Base-by-base conservation (phyloP, 345 rosid species). In the Brassica cretica region DNA sequence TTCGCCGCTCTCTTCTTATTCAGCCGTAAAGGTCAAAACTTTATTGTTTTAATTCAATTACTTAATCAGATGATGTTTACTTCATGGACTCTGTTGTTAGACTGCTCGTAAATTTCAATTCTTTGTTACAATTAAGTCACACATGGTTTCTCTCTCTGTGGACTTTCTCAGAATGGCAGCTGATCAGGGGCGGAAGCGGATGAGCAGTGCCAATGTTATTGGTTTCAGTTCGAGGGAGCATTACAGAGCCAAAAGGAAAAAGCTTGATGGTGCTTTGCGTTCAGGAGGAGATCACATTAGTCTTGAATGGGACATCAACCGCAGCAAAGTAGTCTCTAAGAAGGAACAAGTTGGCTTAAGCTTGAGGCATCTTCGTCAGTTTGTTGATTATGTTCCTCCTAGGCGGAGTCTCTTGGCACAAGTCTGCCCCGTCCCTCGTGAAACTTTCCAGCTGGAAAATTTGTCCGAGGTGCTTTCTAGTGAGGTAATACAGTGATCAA, bases 291-390 rank as follows among this genome's bases (percentile, higher is more conserved):
- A 90, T 78, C 92, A 85, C 64, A 88, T 93, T 73, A 87, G 85
- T 78, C 96, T 95, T 30, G 89, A 90, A 85, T 95, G 99, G 99
- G 94, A 95, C 70, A 81, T 81, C 59, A 84, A 72, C 64, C 69
- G 70, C 46, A 88, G 83, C 49, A 84, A 70, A 71, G 98, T 95
- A 33, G 85, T 93, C 70, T 92, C 99, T 70, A 95, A 83, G 84
- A 89, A 72, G 89, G 98, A 90, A 44, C 99, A 95, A 83, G 81
- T 95, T 82, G 97, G 93, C 19, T 53, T 95, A 32, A 85, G 89
- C 74, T 64, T 73, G 70, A 93, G 94, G 77, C 88, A 86, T 82
- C 81, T 89, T 79, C 91, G 86, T 81, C 83, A 89, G 19, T 89
- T 87, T 82, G 65, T 74, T 63, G 87, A 85, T 77, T 66, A 81